Evolutionary conservation across 2,329 filamentous ascomycete genomes (phyloP).

Genomic region (Venturiaceae sp.): DNA sequence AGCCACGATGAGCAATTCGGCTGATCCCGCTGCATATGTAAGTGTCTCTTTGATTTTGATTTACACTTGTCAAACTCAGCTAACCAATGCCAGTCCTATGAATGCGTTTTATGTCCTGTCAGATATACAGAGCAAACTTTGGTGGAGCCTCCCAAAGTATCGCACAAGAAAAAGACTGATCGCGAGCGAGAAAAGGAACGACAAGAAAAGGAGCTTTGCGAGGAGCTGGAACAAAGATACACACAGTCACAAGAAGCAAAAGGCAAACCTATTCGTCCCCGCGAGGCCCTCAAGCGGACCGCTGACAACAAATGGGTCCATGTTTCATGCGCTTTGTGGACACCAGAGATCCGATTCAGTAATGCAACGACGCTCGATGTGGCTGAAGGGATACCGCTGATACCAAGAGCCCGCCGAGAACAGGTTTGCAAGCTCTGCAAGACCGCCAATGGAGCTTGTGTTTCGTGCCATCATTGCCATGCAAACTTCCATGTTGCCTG

Average conservation of each 20-base stretch:
- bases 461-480: slow-evolving; percentile 70
- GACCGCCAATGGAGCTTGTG: slow-evolving; percentile 65
- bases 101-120: slow-evolving; percentile 85
- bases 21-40: slow-evolving; percentile 55
- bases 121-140: slow-evolving; percentile 74
- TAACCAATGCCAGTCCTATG: slow-evolving; percentile 55
- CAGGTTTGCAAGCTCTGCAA: slow-evolving; percentile 81
- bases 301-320: slow-evolving; percentile 98
- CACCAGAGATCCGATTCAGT: slow-evolving; percentile 85
- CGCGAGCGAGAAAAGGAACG: slow-evolving; percentile 85
- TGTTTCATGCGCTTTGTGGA: slow-evolving; percentile 86
- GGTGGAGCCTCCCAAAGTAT: slow-evolving; percentile 69
- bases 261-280: slow-evolving; percentile 72
- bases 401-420: slow-evolving; percentile 62
- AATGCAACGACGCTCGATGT: slow-evolving; percentile 73
- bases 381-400: slow-evolving; percentile 81
- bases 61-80: slow-evolving; percentile 1
- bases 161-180: slow-evolving; percentile 83
- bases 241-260: slow-evolving; percentile 72
- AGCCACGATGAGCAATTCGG: slow-evolving; percentile 30
- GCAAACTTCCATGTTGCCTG: slow-evolving; percentile 76
- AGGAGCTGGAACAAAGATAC: slow-evolving; percentile 72
- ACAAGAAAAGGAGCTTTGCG: slow-evolving; percentile 69
- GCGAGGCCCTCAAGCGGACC: slow-evolving; percentile 87
- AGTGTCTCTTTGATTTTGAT: slow-evolving; percentile 24